Evolutionary conservation across 768 basidiomycete species (phyloP).

Genomic region (Amanita phalloides): DNA sequence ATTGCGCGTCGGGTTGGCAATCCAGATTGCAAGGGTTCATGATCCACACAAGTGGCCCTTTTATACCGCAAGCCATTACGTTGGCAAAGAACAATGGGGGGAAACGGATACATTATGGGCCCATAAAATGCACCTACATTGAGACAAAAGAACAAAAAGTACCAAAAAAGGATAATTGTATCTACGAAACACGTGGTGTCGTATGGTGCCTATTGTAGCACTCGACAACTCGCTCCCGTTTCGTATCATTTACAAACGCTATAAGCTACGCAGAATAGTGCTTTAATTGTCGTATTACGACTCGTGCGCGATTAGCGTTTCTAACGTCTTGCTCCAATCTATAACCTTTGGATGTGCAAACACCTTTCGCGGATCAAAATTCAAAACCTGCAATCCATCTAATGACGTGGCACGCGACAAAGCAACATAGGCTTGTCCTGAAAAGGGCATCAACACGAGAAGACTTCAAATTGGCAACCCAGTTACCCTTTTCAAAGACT

Average conservation of each 20-base stretch:
- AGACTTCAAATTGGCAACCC: not conserved
- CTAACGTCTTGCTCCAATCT: slow-evolving; percentile 59
- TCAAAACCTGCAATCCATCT: slow-evolving; percentile 75
- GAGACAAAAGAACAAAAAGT: not conserved
- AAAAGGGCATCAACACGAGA: not conserved
- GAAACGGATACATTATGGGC: not conserved
- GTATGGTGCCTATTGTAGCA: not conserved
- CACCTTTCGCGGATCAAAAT: slow-evolving; percentile 70
- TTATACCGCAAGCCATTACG: slow-evolving; percentile 1
- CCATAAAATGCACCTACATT: not conserved
- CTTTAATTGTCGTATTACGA: not conserved
- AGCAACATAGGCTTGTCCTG: slow-evolving; percentile 87
- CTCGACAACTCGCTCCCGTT: not conserved
- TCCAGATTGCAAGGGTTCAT: slow-evolving; percentile 5
- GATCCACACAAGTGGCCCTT: not conserved
- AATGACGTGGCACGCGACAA: slow-evolving; percentile 82
- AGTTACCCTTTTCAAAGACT: slow-evolving; percentile 82
- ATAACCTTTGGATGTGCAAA: slow-evolving; percentile 63
- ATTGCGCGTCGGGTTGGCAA: not conserved
- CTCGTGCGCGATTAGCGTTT: slow-evolving; percentile 1
- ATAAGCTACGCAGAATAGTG: not conserved
- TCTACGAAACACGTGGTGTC: not conserved
- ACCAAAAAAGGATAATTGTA: not conserved
- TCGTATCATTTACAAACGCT: too few relatives aligned
- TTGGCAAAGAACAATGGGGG: not conserved